A percentile compares a stretch with the other conserved stretches of the same genome.
These are phyloP conservation scores for Naganishia friedmannii DNA, from an alignment of 768 basidiomycete genomes.

Conservation along the genomic window DNA sequence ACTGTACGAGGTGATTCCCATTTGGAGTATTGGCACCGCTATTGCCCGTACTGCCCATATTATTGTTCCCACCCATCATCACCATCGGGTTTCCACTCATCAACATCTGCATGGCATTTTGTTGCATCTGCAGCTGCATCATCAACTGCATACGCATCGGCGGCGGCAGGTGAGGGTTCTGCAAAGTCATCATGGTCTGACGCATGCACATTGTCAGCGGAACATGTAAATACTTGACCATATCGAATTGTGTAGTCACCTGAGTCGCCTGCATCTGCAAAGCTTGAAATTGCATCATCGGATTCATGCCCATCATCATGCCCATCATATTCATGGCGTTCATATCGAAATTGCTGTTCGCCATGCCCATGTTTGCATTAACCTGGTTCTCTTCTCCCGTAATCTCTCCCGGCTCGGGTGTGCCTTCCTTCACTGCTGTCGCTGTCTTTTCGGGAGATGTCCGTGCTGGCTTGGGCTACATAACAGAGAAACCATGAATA, in stretches of 20 bases:
- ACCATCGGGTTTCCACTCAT: slow-evolving; percentile 54
- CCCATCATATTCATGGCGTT: slow-evolving; percentile 28
- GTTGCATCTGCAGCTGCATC: slow-evolving; percentile 76
- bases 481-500: background rate
- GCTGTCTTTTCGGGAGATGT: background rate
- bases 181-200: slow-evolving; percentile 75
- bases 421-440: slow-evolving; percentile 8
- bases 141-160: slow-evolving; percentile 75
- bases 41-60: slow-evolving; percentile 31
- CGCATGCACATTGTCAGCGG: slow-evolving; percentile 50
- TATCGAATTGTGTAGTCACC: slow-evolving; percentile 28
- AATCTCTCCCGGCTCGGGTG: slow-evolving; percentile 54
- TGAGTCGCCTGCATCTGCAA: slow-evolving; percentile 45
- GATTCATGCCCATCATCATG: slow-evolving; percentile 38
- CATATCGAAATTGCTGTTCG: slow-evolving; percentile 21
- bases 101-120: slow-evolving; percentile 73
- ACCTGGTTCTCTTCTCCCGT: slow-evolving; percentile 28
- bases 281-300: slow-evolving; percentile 40
- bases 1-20: slow-evolving; percentile 34
- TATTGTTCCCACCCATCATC: slow-evolving; percentile 33
- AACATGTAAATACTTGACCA: background rate
- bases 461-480: background rate
- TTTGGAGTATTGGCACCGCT: slow-evolving; percentile 35
- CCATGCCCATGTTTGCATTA: slow-evolving; percentile 25
- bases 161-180: slow-evolving; percentile 69